Evolutionary conservation across 129 eudicot species (phyloP).

Genomic region (Artemisia annua): DNA sequence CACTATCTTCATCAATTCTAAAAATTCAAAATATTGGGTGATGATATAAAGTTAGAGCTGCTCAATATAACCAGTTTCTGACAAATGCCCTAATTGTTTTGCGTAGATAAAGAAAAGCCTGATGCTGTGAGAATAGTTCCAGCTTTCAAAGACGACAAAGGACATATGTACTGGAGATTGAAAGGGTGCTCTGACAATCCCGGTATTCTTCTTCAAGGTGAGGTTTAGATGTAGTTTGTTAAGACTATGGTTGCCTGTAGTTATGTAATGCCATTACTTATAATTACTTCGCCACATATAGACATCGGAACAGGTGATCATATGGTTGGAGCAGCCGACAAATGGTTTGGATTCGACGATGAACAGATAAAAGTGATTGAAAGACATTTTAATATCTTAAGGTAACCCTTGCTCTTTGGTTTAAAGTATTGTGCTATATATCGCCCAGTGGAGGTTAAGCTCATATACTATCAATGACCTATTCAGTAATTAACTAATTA

Average conservation of each 20-base stretch:
- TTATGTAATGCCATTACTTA: background rate
- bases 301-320: constrained; percentile 57
- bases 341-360: constrained; percentile 57
- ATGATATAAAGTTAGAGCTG: background rate
- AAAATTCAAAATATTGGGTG: too few species aligned
- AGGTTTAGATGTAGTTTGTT: constrained; percentile 8
- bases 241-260: background rate
- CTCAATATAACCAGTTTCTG: background rate
- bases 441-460: background rate
- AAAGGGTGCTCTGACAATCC: constrained; percentile 45
- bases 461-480: background rate
- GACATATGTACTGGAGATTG: constrained; percentile 69
- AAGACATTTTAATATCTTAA: constrained; percentile 37
- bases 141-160: constrained; percentile 40
- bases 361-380: constrained; percentile 54
- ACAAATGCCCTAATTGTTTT: background rate
- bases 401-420: constrained; percentile 34
- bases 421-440: background rate
- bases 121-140: constrained; percentile 65
- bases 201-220: constrained; percentile 65
- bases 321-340: constrained; percentile 40
- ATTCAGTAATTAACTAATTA: background rate
- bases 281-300: constrained; percentile 23
- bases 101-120: constrained; percentile 45
- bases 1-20: background rate